Conservation (phyloP, 768 basidiomycete genomes). For the Auriscalpium vulgare region DNA sequence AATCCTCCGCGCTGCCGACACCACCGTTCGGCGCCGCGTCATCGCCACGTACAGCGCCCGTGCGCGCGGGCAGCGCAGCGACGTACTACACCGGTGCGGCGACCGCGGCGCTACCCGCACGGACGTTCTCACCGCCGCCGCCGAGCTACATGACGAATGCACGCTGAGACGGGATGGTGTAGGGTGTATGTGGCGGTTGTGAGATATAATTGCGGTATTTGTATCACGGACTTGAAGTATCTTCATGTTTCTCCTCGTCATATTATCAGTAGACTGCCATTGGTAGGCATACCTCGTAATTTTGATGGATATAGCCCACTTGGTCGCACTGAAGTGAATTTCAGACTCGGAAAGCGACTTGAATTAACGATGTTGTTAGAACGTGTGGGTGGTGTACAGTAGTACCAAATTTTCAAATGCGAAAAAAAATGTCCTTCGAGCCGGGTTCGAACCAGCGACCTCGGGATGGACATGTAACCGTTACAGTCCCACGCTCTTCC, state of each 20-base stretch:
- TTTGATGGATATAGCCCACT: background rate
- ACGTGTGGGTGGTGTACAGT: no score
- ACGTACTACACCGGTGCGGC: background rate
- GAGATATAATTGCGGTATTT: background rate
- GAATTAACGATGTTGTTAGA: no score
- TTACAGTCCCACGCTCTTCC: slow-evolving; percentile 7
- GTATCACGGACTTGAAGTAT: background rate
- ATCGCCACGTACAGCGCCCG: background rate
- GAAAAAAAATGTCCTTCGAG: background rate
- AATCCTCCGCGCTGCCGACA: background rate
- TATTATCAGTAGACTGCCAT: background rate
- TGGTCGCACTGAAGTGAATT: no score
- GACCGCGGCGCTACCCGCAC: background rate
- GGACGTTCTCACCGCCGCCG: background rate
- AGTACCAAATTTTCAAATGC: background rate
- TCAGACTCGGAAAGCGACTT: background rate
- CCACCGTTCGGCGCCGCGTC: background rate
- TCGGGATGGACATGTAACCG: background rate
- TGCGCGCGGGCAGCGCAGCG: background rate
- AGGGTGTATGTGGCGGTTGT: background rate
- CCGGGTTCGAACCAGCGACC: slow-evolving; percentile 6
- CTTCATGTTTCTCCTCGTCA: background rate
- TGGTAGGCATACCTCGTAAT: background rate
- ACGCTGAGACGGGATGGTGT: background rate
- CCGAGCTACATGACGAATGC: background rate